Percentiles rank a stretch among this genome's conserved stretches.
These are phyloP conservation scores for Phellopilus nigrolimitatus DNA, from an alignment of 1,284 basidiomycete genomes.

Conservation along the genomic window DNA sequence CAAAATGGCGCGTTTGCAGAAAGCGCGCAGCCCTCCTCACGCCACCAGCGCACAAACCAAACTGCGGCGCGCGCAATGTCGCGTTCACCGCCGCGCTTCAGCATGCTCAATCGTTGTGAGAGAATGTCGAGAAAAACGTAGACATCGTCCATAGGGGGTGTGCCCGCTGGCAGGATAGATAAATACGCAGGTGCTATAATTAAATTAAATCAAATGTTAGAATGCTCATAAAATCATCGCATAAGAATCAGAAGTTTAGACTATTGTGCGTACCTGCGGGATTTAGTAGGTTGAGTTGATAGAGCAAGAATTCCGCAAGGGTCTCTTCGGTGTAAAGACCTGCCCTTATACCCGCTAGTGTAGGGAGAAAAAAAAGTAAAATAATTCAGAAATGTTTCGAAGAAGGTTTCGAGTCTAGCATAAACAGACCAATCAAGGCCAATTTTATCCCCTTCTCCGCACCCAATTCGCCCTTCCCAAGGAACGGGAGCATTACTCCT, in stretches of 20 bases:
- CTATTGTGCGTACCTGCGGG: constrained; percentile 50
- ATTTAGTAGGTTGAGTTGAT: constrained; percentile 77
- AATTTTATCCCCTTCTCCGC: constrained; percentile 92
- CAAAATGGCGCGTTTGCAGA: constrained; percentile 40
- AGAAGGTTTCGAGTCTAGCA: constrained; percentile 33
- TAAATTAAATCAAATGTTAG: constrained; percentile 7
- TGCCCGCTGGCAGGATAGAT: constrained; percentile 47
- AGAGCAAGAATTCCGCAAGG: constrained; percentile 86
- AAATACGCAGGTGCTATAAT: constrained; percentile 64
- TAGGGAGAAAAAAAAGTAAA: constrained; percentile 2
- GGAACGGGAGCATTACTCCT: constrained; percentile 94
- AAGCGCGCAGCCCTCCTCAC: constrained; percentile 63
- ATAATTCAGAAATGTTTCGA: constrained; percentile 9
- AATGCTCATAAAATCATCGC: constrained; percentile 19
- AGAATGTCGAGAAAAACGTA: constrained; percentile 64
- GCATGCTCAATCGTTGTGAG: constrained; percentile 74
- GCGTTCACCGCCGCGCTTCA: constrained; percentile 68
- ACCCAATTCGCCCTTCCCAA: constrained; percentile 81
- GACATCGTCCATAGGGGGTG: constrained; percentile 55
- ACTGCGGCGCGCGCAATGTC: constrained; percentile 68
- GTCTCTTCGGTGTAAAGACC: constrained; percentile 83
- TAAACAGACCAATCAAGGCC: constrained; percentile 75
- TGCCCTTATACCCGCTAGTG: constrained; percentile 89
- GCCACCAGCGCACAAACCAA: constrained; percentile 85
- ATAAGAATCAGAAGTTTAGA: constrained; percentile 21